Evolutionary conservation across 352 stramenopile species (phyloP).

Genomic region (Globisporangium okanoganense): DNA sequence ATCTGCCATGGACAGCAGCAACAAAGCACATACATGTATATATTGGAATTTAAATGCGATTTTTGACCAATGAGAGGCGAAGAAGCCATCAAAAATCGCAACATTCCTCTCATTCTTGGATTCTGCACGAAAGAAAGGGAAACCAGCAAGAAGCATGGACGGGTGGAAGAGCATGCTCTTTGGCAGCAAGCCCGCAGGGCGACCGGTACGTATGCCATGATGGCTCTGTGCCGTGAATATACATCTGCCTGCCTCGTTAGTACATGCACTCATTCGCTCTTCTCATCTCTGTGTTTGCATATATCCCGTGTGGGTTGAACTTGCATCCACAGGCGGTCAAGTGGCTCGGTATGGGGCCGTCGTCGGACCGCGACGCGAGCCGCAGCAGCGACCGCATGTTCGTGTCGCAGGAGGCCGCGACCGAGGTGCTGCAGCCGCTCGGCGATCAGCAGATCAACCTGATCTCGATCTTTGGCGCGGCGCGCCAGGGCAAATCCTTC

Average conservation of each 20-base stretch:
- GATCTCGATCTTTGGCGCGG: constrained; percentile 84
- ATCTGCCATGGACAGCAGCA: neutral
- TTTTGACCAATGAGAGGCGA: neutral
- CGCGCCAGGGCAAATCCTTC: constrained; percentile 83
- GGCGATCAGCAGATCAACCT: constrained; percentile 71
- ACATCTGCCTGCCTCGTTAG: neutral
- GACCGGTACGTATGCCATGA: constrained; percentile 6
- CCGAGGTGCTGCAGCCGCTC: constrained; percentile 56
- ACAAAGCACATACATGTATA: neutral
- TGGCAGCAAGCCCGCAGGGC: constrained; percentile 26
- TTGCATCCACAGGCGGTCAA: constrained; percentile 56
- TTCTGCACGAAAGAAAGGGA: neutral
- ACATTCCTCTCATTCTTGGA: neutral
- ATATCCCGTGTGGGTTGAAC: neutral
- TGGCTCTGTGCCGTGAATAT: neutral
- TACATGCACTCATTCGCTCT: neutral
- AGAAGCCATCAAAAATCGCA: constrained; percentile 1
- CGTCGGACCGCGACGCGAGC: constrained; percentile 22
- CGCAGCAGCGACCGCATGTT: constrained; percentile 60
- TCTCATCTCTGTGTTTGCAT: neutral
- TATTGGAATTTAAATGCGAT: too few species aligned
- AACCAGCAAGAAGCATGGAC: constrained; percentile 22
- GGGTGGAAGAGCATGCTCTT: constrained; percentile 36
- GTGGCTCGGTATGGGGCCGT: constrained; percentile 70
- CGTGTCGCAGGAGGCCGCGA: constrained; percentile 50